Percentiles rank a stretch among this genome's conserved stretches.
phyloP scores from a whole-genome alignment of 2,329 filamentous ascomycete species.

The Knoxdaviesia proteae region DNA sequence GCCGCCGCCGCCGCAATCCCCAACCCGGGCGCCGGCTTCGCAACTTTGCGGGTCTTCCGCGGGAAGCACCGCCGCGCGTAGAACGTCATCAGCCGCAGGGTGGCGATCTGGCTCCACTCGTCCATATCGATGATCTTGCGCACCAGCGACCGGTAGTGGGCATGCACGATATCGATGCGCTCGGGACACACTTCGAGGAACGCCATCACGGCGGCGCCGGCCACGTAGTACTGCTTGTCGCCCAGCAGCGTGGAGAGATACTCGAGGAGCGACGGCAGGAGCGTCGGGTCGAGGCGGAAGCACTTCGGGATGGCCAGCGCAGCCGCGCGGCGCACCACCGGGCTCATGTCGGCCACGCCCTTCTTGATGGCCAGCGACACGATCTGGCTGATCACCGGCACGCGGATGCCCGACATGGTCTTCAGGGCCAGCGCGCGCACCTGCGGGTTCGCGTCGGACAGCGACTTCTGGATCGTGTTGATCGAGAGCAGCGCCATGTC shows the following conservation, averaged over 20 bases:
- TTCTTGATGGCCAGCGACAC: slow-evolving; percentile 92
- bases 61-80: slow-evolving; percentile 86
- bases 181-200: slow-evolving; percentile 83
- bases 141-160: slow-evolving; percentile 67
- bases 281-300: slow-evolving; percentile 72
- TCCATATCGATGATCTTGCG: slow-evolving; percentile 97
- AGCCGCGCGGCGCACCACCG: slow-evolving; percentile 78
- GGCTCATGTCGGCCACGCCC: slow-evolving; percentile 82
- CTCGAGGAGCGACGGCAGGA: slow-evolving; percentile 66
- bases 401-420: slow-evolving; percentile 94
- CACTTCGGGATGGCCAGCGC: slow-evolving; percentile 92
- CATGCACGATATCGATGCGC: slow-evolving; percentile 70
- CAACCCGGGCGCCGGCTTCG: slow-evolving; percentile 14
- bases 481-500: slow-evolving; percentile 90
- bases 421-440: slow-evolving; percentile 79
- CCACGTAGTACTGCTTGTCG: slow-evolving; percentile 93
- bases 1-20: slow-evolving; percentile 11
- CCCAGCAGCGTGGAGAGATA: slow-evolving; percentile 60
- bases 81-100: slow-evolving; percentile 57
- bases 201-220: slow-evolving; percentile 73
- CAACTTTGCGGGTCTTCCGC: slow-evolving; percentile 36
- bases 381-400: slow-evolving; percentile 94
- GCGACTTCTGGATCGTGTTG: slow-evolving; percentile 95
- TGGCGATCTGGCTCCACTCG: slow-evolving; percentile 86
- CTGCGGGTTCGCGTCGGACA: slow-evolving; percentile 80